phyloP scores from a whole-genome alignment of 2,329 filamentous ascomycete species.

The Apiospora malaysiana region DNA sequence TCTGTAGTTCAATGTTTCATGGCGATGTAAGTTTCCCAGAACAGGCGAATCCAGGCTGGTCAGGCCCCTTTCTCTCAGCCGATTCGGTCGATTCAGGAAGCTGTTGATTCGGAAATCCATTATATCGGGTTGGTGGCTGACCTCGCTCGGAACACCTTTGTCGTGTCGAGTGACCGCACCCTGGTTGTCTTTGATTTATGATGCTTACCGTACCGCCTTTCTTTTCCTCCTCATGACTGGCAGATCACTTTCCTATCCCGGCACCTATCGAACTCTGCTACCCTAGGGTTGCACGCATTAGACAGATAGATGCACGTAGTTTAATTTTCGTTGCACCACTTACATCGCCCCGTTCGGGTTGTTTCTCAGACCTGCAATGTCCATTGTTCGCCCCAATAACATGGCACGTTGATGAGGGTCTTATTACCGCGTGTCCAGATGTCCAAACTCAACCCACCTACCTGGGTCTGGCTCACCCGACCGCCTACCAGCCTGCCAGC shows the following conservation, averaged over 20 bases:
- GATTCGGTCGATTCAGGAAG: background rate
- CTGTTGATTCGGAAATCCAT: background rate
- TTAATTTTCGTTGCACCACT: conserved; percentile 16
- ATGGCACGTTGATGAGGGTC: background rate
- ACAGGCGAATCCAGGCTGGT: background rate
- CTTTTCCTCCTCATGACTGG: background rate
- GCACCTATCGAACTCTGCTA: conserved; percentile 6
- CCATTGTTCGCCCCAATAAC: background rate
- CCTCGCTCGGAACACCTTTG: background rate
- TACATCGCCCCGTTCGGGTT: background rate
- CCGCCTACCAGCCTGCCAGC: background rate
- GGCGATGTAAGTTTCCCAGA: background rate
- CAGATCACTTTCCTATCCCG: conserved; percentile 16
- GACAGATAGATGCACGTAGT: conserved; percentile 3
- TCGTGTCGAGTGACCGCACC: conserved; percentile 9
- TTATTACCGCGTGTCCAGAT: conserved; percentile 12
- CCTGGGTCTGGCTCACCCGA: conserved; percentile 3
- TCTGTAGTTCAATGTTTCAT: background rate
- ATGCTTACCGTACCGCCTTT: background rate
- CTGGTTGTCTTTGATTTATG: conserved; percentile 5
- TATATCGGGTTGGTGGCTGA: background rate
- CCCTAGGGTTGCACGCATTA: conserved; percentile 14
- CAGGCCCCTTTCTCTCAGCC: background rate
- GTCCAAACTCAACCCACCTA: conserved; percentile 6
- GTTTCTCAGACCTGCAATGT: conserved; percentile 17